Evolutionary conservation across 2,329 filamentous ascomycete genomes (phyloP).

Genomic region (Aspergillus sp.): DNA sequence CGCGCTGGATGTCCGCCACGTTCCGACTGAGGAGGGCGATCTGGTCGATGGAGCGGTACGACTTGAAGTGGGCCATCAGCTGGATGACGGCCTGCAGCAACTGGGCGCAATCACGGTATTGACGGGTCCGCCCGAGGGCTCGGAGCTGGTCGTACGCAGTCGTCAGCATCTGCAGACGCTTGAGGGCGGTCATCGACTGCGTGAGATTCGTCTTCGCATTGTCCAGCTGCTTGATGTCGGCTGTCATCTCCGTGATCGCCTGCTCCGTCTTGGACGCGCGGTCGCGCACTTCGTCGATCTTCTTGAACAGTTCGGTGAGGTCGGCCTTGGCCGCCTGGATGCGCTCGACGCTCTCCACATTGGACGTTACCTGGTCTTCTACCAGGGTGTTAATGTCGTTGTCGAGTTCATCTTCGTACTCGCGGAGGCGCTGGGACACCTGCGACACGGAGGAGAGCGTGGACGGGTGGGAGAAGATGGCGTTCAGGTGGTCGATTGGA

Average conservation of each 20-base stretch:
- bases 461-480: conserved; percentile 86
- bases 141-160: conserved; percentile 97
- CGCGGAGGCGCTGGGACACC: conserved; percentile 70
- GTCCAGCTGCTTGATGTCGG: conserved; percentile 96
- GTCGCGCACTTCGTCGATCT: conserved; percentile 89
- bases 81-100: conserved; percentile 92
- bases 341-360: conserved; percentile 81
- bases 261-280: conserved; percentile 89
- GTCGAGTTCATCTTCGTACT: conserved; percentile 79
- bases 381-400: conserved; percentile 71
- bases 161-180: conserved; percentile 96
- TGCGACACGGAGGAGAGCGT: conserved; percentile 72
- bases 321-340: conserved; percentile 91
- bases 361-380: conserved; percentile 74
- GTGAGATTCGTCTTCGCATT: conserved; percentile 96
- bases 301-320: conserved; percentile 83
- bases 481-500: conserved; percentile 87
- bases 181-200: conserved; percentile 94
- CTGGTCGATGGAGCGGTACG: conserved; percentile 95
- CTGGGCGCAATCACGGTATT: conserved; percentile 93
- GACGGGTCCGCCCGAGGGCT: conserved; percentile 75
- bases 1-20: conserved; percentile 87
- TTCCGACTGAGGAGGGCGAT: conserved; percentile 90
- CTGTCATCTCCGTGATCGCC: conserved; percentile 97
- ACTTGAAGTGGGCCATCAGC: conserved; percentile 98